Conservation (phyloP, 768 basidiomycete genomes). For the Kwoniella newhampshirensis region DNA sequence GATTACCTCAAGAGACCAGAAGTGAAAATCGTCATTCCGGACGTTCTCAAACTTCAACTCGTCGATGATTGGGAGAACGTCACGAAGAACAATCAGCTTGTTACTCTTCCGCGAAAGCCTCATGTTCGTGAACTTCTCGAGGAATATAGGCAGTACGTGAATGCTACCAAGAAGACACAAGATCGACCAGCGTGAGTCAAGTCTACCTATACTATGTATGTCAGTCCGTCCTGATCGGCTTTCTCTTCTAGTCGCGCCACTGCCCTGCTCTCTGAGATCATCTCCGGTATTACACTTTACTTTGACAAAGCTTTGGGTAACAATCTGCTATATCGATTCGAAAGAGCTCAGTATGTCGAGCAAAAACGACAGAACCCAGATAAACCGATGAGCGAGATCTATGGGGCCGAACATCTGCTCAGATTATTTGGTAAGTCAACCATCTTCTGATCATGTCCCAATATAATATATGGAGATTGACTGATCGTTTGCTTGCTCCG, state of each 20-base stretch:
- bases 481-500: too few relatives aligned
- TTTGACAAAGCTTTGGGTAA: slow-evolving; percentile 84
- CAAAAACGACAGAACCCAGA: slow-evolving; percentile 70
- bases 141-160: slow-evolving; percentile 67
- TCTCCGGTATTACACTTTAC: slow-evolving; percentile 82
- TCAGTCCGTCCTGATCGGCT: neutral
- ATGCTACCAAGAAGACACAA: slow-evolving; percentile 38
- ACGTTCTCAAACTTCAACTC: slow-evolving; percentile 78
- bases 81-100: slow-evolving; percentile 89
- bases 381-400: slow-evolving; percentile 83
- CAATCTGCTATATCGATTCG: slow-evolving; percentile 89
- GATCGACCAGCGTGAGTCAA: slow-evolving; percentile 41
- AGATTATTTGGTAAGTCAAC: slow-evolving; percentile 78
- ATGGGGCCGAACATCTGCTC: slow-evolving; percentile 91
- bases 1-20: slow-evolving; percentile 78
- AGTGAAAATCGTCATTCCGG: slow-evolving; percentile 85
- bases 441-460: neutral
- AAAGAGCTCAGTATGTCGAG: slow-evolving; percentile 86
- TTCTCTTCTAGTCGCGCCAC: slow-evolving; percentile 61
- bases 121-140: slow-evolving; percentile 73
- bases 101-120: slow-evolving; percentile 75
- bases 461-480: neutral
- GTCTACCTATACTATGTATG: too few relatives aligned
- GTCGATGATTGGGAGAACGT: slow-evolving; percentile 98
- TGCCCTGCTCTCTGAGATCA: slow-evolving; percentile 72